Evolutionary conservation across 202 grass and related monocot genomes (phyloP).

Genomic region (Zoysia matrella): DNA sequence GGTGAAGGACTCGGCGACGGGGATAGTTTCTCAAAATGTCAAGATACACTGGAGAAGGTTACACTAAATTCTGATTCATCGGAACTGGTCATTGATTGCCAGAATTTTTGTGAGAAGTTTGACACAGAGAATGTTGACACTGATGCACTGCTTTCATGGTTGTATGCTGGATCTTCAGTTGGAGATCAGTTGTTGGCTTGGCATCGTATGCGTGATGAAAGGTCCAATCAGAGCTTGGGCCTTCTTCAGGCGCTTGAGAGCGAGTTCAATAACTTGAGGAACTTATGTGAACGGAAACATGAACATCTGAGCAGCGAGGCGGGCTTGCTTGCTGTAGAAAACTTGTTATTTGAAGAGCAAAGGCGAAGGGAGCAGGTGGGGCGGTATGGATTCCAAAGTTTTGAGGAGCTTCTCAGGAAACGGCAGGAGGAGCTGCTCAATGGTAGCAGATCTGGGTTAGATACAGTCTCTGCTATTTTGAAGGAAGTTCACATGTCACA

Average conservation of each 20-base stretch:
- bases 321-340: conserved; percentile 64
- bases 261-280: conserved; percentile 66
- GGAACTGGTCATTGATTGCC: conserved; percentile 56
- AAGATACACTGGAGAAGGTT: conserved; percentile 49
- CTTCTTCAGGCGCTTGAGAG: conserved; percentile 66
- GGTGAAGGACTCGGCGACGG: conserved; percentile 52
- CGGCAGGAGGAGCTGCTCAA: conserved; percentile 63
- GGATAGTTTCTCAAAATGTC: conserved; percentile 42
- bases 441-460: conserved; percentile 57
- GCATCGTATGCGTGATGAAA: conserved; percentile 58
- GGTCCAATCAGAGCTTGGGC: conserved; percentile 49
- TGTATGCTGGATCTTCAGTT: conserved; percentile 74
- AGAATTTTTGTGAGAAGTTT: conserved; percentile 44
- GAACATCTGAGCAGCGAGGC: conserved; percentile 68
- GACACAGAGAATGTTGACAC: conserved; percentile 52
- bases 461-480: conserved; percentile 66
- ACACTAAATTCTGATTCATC: conserved; percentile 61
- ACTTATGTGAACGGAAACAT: conserved; percentile 73
- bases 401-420: conserved; percentile 71
- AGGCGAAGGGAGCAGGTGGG: conserved; percentile 46
- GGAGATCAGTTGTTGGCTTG: conserved; percentile 64
- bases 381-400: conserved; percentile 56
- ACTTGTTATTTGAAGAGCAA: conserved; percentile 67
- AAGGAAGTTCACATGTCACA: conserved; percentile 75
- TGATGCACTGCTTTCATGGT: conserved; percentile 75